phyloP scores from a whole-genome alignment of 257 asterid genomes.

The Ehretia macrophylla region DNA sequence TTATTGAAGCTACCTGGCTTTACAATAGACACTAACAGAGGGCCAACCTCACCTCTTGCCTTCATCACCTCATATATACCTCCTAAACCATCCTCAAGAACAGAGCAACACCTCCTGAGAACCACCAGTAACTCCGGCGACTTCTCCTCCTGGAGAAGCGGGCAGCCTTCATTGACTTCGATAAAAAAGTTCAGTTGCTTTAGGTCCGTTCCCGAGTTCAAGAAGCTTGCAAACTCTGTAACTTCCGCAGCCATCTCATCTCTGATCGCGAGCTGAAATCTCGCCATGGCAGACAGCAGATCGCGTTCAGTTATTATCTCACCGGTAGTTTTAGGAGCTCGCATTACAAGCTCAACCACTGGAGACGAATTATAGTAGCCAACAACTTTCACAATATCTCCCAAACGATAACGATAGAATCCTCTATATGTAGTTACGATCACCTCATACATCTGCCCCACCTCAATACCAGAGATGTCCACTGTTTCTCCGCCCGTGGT shows the following conservation, averaged over 20 bases:
- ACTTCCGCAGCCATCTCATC: constrained; percentile 9
- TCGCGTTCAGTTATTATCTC: constrained; percentile 20
- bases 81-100: constrained; percentile 27
- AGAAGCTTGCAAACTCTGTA: constrained; percentile 11
- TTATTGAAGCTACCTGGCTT: constrained; percentile 20
- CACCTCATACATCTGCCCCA: constrained; percentile 19
- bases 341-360: constrained; percentile 16
- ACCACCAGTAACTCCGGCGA: constrained; percentile 5
- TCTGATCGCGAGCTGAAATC: constrained; percentile 3
- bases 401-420: constrained; percentile 16
- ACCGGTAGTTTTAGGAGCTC: constrained; percentile 18
- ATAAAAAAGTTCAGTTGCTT: constrained; percentile 13
- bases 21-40: constrained; percentile 12
- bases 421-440: constrained; percentile 21
- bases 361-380: constrained; percentile 19
- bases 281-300: constrained; percentile 12
- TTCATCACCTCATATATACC: constrained; percentile 26
- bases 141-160: constrained; percentile 5
- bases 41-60: constrained; percentile 29
- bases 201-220: neutral
- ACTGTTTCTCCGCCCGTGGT: neutral
- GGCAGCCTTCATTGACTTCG: constrained; percentile 5
- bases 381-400: constrained; percentile 16
- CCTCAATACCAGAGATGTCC: constrained; percentile 12
- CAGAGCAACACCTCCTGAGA: constrained; percentile 21